These are phyloP conservation scores for Fraxinus ornus DNA, from an alignment of 305 asterid species.

Conservation along the genomic window DNA sequence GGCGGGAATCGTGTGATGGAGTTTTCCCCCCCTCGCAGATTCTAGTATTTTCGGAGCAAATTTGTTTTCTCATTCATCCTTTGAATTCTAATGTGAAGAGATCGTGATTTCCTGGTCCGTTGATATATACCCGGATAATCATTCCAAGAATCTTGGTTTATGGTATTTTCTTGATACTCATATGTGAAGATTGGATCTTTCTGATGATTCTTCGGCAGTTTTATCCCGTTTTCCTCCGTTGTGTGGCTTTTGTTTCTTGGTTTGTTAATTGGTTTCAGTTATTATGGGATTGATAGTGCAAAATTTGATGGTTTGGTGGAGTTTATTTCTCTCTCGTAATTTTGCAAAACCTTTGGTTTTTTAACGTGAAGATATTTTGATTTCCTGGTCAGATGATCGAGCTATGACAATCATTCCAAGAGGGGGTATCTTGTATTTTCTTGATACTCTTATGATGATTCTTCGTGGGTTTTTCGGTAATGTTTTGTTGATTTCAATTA, in stretches of 20 bases:
- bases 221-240: not conserved
- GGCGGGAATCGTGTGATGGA: not conserved
- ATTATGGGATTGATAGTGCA: not conserved
- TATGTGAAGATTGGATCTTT: not conserved
- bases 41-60: not conserved
- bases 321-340: not conserved
- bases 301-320: not conserved
- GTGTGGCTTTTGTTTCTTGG: not conserved
- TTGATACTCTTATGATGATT: not conserved
- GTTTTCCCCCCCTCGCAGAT: not conserved
- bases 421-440: not conserved
- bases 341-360: not conserved
- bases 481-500: not conserved
- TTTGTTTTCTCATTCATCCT: not conserved
- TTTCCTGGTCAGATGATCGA: not conserved
- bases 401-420: not conserved
- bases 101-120: not conserved
- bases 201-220: not conserved
- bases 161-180: not conserved
- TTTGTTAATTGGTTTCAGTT: not conserved
- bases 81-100: not conserved
- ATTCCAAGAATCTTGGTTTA: not conserved
- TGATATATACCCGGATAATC: not conserved
- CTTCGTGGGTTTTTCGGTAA: not conserved
- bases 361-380: not conserved